Conservation (phyloP, 306 rosid species). For the Fragaria vesca region DNA sequence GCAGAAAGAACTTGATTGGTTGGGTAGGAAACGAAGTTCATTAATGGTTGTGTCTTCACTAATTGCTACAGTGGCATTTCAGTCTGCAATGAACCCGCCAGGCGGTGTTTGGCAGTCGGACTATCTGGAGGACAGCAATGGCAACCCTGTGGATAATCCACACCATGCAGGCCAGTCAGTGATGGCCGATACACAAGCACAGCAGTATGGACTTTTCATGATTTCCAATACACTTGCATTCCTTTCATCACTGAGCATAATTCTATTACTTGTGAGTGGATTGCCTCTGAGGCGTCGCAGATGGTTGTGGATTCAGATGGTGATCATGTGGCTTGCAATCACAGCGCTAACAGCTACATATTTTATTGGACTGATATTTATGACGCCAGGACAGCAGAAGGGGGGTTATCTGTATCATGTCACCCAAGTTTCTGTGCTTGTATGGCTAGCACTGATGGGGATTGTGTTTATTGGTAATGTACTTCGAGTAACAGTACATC, state of each 20-base stretch:
- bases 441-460: conserved; percentile 29
- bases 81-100: conserved; percentile 25
- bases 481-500: conserved; percentile 4
- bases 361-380: conserved; percentile 15
- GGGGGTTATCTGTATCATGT: conserved; percentile 17
- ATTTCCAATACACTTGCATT: conserved; percentile 24
- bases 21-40: conserved; percentile 27
- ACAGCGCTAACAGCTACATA: conserved; percentile 19
- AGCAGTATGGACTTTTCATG: conserved; percentile 6
- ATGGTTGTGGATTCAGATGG: conserved; percentile 40
- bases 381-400: conserved; percentile 15
- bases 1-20: conserved; percentile 22
- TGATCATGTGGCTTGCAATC: conserved; percentile 40
- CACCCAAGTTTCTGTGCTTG: conserved; percentile 22
- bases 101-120: conserved; percentile 35
- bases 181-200: conserved; percentile 11
- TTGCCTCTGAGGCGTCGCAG: conserved; percentile 23
- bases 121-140: conserved; percentile 14
- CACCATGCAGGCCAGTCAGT: conserved; percentile 31
- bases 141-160: conserved; percentile 9
- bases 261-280: conserved; percentile 30
- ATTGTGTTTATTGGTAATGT: conserved; percentile 22
- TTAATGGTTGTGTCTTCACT: conserved; percentile 37
- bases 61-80: conserved; percentile 31
- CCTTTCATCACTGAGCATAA: conserved; percentile 31